A percentile compares a stretch with the other conserved stretches of the same genome.
Conservation (phyloP, 1,284 basidiomycete species). For the Sphaerobolus stellatus region DNA sequence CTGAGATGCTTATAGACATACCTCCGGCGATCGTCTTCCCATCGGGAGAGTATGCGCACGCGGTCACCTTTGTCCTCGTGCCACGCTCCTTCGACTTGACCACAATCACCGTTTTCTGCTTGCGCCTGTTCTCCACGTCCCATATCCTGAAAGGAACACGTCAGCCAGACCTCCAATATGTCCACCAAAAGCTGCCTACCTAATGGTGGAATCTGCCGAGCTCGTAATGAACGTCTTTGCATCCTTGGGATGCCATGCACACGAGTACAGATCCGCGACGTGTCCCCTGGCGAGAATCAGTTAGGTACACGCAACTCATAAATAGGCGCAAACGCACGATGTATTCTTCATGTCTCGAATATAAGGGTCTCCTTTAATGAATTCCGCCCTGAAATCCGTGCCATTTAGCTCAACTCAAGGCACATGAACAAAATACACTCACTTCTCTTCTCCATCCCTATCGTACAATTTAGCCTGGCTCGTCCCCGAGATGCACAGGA, state of each 20-base stretch:
- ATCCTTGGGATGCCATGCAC: constrained; percentile 89
- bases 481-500: constrained; percentile 87
- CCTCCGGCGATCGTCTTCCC: constrained; percentile 84
- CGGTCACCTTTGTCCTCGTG: constrained; percentile 88
- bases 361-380: constrained; percentile 95
- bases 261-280: constrained; percentile 87
- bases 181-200: constrained; percentile 46
- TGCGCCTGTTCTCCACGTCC: constrained; percentile 85
- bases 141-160: constrained; percentile 67
- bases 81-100: constrained; percentile 96
- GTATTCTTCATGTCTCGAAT: constrained; percentile 99
- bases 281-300: constrained; percentile 70
- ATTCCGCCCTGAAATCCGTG: constrained; percentile 64
- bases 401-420: neutral
- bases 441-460: constrained; percentile 88
- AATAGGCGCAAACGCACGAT: constrained; percentile 51
- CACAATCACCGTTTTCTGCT: constrained; percentile 93
- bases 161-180: constrained; percentile 3
- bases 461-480: constrained; percentile 86
- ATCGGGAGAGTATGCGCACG: constrained; percentile 85
- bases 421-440: constrained; percentile 35
- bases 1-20: constrained; percentile 37
- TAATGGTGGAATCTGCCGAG: constrained; percentile 92
- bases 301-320: constrained; percentile 2
- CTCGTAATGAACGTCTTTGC: constrained; percentile 84